These are phyloP conservation scores for Pseudozyma sp. DNA, from an alignment of 1,284 basidiomycete species.

Conservation along the genomic window DNA sequence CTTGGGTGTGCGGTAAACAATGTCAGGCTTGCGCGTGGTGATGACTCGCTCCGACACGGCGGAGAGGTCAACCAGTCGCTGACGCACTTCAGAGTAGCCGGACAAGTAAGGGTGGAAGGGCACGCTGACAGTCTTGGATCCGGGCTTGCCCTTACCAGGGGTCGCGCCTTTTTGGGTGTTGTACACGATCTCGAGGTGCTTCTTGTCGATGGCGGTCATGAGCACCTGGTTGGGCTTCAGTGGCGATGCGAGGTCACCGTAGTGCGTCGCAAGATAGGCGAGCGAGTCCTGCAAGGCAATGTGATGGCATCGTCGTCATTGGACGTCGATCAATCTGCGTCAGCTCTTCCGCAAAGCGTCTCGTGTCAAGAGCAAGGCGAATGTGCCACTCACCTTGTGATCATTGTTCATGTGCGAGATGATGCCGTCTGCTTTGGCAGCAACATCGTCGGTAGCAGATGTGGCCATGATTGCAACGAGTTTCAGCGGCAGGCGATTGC, in stretches of 20 bases:
- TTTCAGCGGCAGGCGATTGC: neutral
- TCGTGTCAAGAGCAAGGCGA: neutral
- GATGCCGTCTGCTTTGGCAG: slow-evolving; percentile 44
- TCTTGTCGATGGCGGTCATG: slow-evolving; percentile 51
- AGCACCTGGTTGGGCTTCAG: slow-evolving; percentile 42
- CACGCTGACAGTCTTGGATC: slow-evolving; percentile 25
- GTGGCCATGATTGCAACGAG: slow-evolving; percentile 12
- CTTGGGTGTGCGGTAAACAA: slow-evolving; percentile 44
- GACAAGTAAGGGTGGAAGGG: slow-evolving; percentile 45
- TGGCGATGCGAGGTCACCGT: slow-evolving; percentile 34
- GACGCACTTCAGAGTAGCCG: slow-evolving; percentile 39
- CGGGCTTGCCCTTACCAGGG: slow-evolving; percentile 21
- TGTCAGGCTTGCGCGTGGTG: slow-evolving; percentile 44
- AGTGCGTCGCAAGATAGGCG: slow-evolving; percentile 48
- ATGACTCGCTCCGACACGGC: slow-evolving; percentile 33
- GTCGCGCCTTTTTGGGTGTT: slow-evolving; percentile 17
- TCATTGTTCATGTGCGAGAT: slow-evolving; percentile 54
- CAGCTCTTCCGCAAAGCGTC: too few relatives aligned
- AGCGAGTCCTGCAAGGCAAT: slow-evolving; percentile 31
- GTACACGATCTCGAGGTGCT: slow-evolving; percentile 45
- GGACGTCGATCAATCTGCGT: too few relatives aligned
- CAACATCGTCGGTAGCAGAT: slow-evolving; percentile 29
- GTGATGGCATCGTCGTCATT: too few relatives aligned
- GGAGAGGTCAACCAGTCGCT: slow-evolving; percentile 41
- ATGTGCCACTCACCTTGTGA: slow-evolving; percentile 35